phyloP scores from a whole-genome alignment of 768 basidiomycete genomes.

The Tricholoma furcatifolium region DNA sequence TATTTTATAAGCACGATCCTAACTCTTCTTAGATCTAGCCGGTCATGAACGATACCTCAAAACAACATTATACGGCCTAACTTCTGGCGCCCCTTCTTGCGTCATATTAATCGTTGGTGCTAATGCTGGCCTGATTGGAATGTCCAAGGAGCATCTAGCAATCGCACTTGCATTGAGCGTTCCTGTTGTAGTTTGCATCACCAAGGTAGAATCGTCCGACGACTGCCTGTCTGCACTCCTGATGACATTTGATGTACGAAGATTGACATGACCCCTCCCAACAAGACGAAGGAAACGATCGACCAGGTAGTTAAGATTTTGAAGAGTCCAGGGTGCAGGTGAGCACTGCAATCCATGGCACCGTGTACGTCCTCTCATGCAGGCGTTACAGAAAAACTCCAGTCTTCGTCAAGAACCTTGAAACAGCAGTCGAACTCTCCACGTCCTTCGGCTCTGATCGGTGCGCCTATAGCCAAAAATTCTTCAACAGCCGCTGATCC shows the following conservation, averaged over 20 bases:
- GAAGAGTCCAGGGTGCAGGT: constrained; percentile 91
- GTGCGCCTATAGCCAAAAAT: constrained; percentile 34
- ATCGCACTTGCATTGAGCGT: constrained; percentile 92
- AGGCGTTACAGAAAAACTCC: constrained; percentile 64
- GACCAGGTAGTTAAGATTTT: constrained; percentile 93
- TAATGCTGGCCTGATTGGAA: constrained; percentile 88
- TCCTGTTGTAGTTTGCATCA: constrained; percentile 91
- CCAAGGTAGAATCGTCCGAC: constrained; percentile 58
- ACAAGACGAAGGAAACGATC: constrained; percentile 86
- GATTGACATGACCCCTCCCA: constrained; percentile 98
- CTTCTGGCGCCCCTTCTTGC: constrained; percentile 90
- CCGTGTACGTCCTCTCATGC: neutral
- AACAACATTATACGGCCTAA: constrained; percentile 93
- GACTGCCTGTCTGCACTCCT: neutral
- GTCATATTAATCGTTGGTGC: constrained; percentile 93
- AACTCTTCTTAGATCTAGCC: constrained; percentile 66
- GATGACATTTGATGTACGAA: constrained; percentile 22
- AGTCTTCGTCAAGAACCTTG: constrained; percentile 80
- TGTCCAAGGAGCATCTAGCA: constrained; percentile 96
- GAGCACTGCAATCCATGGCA: constrained; percentile 16
- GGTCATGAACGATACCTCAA: constrained; percentile 93
- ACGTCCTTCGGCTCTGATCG: constrained; percentile 71
- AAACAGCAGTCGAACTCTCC: constrained; percentile 79
- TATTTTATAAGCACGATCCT: neutral
- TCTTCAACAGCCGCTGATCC: constrained; percentile 2